Conservation (phyloP, 495 filamentous ascomycete genomes). For the Astrocystis sublimbata region DNA sequence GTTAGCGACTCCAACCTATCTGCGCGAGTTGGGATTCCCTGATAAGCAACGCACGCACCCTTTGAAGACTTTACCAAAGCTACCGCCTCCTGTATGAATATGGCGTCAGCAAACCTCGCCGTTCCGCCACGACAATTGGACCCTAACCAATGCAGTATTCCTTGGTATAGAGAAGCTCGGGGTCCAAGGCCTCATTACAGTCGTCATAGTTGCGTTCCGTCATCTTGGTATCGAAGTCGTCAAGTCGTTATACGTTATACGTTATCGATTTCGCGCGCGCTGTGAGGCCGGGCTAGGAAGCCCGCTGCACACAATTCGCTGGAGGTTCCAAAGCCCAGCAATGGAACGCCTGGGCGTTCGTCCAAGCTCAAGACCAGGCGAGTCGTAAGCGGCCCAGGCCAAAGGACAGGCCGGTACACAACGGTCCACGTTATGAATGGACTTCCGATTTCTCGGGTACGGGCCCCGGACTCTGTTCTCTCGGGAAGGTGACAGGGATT, state of each 20-base stretch:
- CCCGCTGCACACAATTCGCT: not conserved
- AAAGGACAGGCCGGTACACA: slow-evolving; percentile 2
- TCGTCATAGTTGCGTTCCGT: slow-evolving; percentile 47
- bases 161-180: slow-evolving; percentile 86
- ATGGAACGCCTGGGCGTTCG: not conserved
- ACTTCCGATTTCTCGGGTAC: not conserved
- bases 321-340: not conserved
- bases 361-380: not conserved
- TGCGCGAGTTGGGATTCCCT: not conserved
- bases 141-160: slow-evolving; percentile 87
- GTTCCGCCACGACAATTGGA: slow-evolving; percentile 13
- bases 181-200: slow-evolving; percentile 61
- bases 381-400: not conserved
- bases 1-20: slow-evolving; percentile 31
- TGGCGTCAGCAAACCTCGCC: slow-evolving; percentile 19
- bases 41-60: slow-evolving; percentile 59
- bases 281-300: not conserved
- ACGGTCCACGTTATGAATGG: slow-evolving; percentile 12
- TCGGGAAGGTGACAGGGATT: not conserved
- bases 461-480: not conserved
- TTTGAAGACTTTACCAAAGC: slow-evolving; percentile 96
- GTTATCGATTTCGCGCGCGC: slow-evolving; percentile 8
- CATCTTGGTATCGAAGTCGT: slow-evolving; percentile 35
- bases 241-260: slow-evolving; percentile 15
- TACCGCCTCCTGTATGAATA: slow-evolving; percentile 65